These are phyloP conservation scores for Aspergillus sp. DNA, from an alignment of 2,329 filamentous ascomycete species.

Conservation along the genomic window DNA sequence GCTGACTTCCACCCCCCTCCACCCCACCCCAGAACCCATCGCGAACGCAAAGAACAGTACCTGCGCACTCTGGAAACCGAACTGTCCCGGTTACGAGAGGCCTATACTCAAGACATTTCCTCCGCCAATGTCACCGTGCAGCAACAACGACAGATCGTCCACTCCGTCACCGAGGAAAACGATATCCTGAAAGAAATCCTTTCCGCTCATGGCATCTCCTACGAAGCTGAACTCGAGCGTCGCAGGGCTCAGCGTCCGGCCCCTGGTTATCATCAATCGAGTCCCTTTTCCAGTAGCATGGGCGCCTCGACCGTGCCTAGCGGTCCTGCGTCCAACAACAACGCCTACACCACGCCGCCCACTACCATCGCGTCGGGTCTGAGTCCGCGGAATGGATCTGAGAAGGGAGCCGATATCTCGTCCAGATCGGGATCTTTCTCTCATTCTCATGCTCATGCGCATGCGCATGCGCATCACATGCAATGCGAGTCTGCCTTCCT, in stretches of 20 bases:
- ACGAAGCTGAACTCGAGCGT: conserved; percentile 43
- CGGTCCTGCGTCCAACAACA: conserved; percentile 15
- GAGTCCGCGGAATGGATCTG: conserved; percentile 23
- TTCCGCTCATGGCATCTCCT: conserved; percentile 52
- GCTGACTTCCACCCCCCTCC: neutral
- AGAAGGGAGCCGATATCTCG: conserved; percentile 24
- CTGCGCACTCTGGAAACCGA: conserved; percentile 92
- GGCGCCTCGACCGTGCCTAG: conserved; percentile 23
- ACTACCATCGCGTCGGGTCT: conserved; percentile 26
- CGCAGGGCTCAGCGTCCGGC: conserved; percentile 27
- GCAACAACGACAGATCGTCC: conserved; percentile 69
- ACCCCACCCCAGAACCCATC: conserved; percentile 66
- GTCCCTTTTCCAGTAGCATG: conserved; percentile 38
- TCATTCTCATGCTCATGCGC: too few species aligned
- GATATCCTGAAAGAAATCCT: conserved; percentile 61
- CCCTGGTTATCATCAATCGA: conserved; percentile 26
- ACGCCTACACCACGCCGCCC: conserved; percentile 26
- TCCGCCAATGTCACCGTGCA: conserved; percentile 38
- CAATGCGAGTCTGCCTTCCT: conserved; percentile 11
- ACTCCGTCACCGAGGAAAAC: conserved; percentile 72
- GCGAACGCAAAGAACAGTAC: conserved; percentile 92
- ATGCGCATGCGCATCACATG: neutral
- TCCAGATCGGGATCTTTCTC: neutral
- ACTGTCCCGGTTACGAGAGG: conserved; percentile 77
- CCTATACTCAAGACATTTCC: conserved; percentile 60